Conservation (phyloP, 805 yeast species). For the Ogataea ramenticola region DNA sequence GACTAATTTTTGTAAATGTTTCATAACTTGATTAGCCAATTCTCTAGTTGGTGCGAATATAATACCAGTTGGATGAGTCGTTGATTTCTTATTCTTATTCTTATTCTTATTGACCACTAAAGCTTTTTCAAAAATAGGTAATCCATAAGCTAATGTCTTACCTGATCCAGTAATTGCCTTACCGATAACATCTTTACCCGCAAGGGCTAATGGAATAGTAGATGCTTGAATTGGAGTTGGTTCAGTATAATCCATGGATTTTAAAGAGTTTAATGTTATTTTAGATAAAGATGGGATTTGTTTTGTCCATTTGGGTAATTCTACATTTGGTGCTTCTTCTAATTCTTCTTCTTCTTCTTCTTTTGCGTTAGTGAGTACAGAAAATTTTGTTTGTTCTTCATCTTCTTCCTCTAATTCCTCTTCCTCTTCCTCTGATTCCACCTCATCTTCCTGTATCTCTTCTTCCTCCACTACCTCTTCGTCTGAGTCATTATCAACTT, state of each 20-base stretch:
- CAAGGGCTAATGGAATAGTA: constrained; percentile 67
- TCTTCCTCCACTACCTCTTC: constrained; percentile 6
- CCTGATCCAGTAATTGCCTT: constrained; percentile 98
- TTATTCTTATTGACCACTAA: constrained; percentile 18
- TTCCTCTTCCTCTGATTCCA: constrained; percentile 4
- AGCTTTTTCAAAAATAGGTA: constrained; percentile 76
- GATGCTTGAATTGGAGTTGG: constrained; percentile 84
- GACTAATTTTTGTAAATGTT: constrained; percentile 57
- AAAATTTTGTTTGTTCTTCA: constrained; percentile 2
- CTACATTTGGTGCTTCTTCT: constrained; percentile 19
- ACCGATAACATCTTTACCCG: constrained; percentile 81
- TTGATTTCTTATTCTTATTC: too few species aligned
- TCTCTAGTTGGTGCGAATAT: constrained; percentile 96
- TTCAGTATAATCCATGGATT: constrained; percentile 39
- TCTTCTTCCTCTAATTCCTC: neutral
- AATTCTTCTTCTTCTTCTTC: neutral
- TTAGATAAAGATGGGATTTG: constrained; percentile 36
- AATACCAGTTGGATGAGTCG: constrained; percentile 56
- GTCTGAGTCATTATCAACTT: constrained; percentile 14
- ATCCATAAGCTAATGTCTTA: constrained; percentile 91
- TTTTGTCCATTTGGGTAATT: constrained; percentile 57
- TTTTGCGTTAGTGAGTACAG: neutral
- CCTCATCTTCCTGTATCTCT: constrained; percentile 4
- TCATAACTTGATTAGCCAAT: constrained; percentile 86
- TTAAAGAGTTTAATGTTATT: constrained; percentile 48